phyloP scores from a whole-genome alignment of 352 stramenopile genomes.

The Globisporangium echinulatum region DNA sequence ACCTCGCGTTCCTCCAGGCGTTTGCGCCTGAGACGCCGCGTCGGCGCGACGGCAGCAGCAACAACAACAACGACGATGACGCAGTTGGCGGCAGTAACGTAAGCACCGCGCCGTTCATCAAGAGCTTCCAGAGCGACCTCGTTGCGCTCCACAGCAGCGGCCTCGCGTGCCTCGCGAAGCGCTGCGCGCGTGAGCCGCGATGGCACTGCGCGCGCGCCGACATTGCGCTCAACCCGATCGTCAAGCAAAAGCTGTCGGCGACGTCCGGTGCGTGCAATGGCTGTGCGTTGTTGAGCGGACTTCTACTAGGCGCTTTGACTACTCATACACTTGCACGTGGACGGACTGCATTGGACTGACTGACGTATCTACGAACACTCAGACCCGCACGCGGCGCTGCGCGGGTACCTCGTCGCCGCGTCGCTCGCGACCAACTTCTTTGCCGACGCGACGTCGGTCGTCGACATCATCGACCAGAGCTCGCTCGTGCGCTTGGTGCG shows the following conservation, averaged over 20 bases:
- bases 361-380: slow-evolving; percentile 2
- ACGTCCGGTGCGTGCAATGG: slow-evolving; percentile 31
- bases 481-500: slow-evolving; percentile 76
- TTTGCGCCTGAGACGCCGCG: slow-evolving; percentile 47
- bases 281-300: neutral
- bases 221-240: slow-evolving; percentile 62
- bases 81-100: slow-evolving; percentile 15
- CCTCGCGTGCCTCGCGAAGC: slow-evolving; percentile 41
- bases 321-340: too few species aligned
- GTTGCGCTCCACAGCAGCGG: slow-evolving; percentile 44
- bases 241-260: slow-evolving; percentile 59
- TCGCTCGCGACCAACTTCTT: slow-evolving; percentile 83
- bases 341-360: too few species aligned
- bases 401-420: slow-evolving; percentile 68
- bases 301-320: too few species aligned
- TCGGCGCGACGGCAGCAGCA: neutral
- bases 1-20: slow-evolving; percentile 65
- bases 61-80: neutral
- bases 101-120: slow-evolving; percentile 42
- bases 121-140: slow-evolving; percentile 49
- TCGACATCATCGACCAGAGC: slow-evolving; percentile 79
- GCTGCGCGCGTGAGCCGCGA: slow-evolving; percentile 65
- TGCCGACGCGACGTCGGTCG: slow-evolving; percentile 53
- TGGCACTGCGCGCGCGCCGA: slow-evolving; percentile 75
- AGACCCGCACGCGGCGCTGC: slow-evolving; percentile 64